Evolutionary conservation across 1,284 basidiomycete genomes (phyloP).

Genomic region (Ceratobasidium sp.): DNA sequence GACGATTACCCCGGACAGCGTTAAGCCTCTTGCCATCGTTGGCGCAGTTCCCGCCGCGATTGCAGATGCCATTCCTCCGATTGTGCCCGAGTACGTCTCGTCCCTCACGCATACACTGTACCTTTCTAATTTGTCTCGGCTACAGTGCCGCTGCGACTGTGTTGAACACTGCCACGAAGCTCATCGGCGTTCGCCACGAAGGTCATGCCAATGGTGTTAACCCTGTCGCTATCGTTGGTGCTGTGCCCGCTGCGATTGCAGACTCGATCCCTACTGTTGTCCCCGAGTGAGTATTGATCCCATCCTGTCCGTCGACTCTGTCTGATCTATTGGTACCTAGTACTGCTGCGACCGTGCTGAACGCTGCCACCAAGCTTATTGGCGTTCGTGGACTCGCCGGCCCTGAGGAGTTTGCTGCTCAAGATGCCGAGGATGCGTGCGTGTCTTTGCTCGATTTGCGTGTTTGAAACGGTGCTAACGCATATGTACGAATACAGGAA

Average conservation of each 20-base stretch:
- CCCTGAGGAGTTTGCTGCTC: slow-evolving; percentile 28
- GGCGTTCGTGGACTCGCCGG: slow-evolving; percentile 27
- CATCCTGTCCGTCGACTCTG: background rate
- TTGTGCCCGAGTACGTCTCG: slow-evolving; percentile 10
- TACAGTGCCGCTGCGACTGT: background rate
- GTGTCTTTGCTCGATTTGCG: background rate
- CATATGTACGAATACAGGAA: background rate
- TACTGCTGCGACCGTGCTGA: slow-evolving; percentile 6
- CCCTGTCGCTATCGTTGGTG: background rate
- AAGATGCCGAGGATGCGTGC: slow-evolving; percentile 39
- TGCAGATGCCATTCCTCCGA: background rate
- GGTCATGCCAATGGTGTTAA: background rate
- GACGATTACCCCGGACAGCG: background rate
- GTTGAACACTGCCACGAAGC: background rate
- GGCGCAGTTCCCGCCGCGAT: background rate
- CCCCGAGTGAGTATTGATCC: slow-evolving; percentile 5
- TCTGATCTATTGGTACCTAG: background rate
- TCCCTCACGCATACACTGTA: too few species aligned
- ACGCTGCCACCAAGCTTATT: slow-evolving; percentile 22
- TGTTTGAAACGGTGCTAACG: background rate
- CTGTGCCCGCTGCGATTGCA: slow-evolving; percentile 9
- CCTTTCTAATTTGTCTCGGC: background rate
- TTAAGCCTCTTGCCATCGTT: background rate
- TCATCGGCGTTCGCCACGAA: background rate
- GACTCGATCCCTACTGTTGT: background rate